phyloP scores from a whole-genome alignment of 192 early-diverging fungal species.

The Nowakowskiella sp. region DNA sequence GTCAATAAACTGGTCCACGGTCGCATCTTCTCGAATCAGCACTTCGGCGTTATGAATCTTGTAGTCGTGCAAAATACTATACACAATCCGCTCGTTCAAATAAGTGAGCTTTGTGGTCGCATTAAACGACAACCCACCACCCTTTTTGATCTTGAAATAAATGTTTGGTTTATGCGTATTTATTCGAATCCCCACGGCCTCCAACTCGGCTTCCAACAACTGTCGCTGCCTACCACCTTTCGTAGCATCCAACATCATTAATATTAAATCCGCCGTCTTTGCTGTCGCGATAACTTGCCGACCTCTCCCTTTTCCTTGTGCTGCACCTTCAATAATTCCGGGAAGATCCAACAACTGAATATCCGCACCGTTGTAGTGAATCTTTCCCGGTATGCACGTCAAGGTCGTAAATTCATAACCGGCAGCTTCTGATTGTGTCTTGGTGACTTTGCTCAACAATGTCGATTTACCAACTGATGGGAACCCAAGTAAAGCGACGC shows the following conservation, averaged over 20 bases:
- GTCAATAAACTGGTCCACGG: conserved; percentile 96
- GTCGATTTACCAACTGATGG: conserved; percentile 99
- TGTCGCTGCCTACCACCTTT: conserved; percentile 78
- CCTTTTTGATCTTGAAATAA: conserved; percentile 96
- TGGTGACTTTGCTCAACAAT: conserved; percentile 81
- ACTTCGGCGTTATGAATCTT: conserved; percentile 98
- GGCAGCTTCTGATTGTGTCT: conserved; percentile 81
- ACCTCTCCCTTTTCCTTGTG: conserved; percentile 96
- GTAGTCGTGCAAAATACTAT: conserved; percentile 90
- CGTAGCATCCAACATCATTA: conserved; percentile 98
- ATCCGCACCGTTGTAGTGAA: conserved; percentile 87
- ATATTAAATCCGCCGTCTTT: conserved; percentile 88
- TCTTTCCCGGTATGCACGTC: conserved; percentile 91
- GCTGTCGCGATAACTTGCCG: conserved; percentile 96
- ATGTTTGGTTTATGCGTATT: conserved; percentile 85
- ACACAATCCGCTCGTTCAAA: conserved; percentile 85
- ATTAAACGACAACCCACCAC: conserved; percentile 93
- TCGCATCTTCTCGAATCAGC: conserved; percentile 92
- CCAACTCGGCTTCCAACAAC: conserved; percentile 84
- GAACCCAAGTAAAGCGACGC: conserved; percentile 91
- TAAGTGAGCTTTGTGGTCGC: conserved; percentile 79
- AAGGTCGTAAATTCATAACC: conserved; percentile 91
- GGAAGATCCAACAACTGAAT: conserved; percentile 98
- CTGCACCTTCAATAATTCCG: conserved; percentile 96
- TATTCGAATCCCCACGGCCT: conserved; percentile 91